These are phyloP conservation scores for Raphanus raphanistrum DNA, from an alignment of 345 rosid genomes.

Conservation along the genomic window DNA sequence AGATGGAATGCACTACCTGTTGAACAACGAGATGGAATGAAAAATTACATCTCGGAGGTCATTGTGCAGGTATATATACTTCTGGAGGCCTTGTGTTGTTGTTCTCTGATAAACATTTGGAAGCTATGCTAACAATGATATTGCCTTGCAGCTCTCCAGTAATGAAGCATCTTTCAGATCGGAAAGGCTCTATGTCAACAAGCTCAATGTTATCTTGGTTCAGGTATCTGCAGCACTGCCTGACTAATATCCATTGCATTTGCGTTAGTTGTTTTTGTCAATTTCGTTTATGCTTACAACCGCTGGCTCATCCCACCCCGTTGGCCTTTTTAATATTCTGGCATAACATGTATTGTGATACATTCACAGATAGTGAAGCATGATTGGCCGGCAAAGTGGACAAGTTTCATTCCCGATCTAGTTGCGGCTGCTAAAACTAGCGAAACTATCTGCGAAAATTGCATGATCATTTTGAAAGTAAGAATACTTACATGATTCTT, in stretches of 20 bases:
- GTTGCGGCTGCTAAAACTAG: conserved; percentile 99
- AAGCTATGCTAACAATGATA: neutral
- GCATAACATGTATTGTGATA: conserved; percentile 19
- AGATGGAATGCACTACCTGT: conserved; percentile 98
- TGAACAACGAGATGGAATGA: conserved; percentile 99
- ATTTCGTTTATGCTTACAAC: neutral
- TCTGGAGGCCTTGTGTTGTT: neutral
- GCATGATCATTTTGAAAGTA: conserved; percentile 96
- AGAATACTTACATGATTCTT: conserved; percentile 24
- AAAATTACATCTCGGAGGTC: conserved; percentile 97
- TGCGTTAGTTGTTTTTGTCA: neutral
- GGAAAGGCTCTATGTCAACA: conserved; percentile 93
- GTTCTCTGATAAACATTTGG: neutral
- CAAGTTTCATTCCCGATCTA: conserved; percentile 96
- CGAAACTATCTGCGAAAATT: conserved; percentile 98
- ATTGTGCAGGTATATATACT: conserved; percentile 76
- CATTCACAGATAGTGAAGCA: conserved; percentile 87
- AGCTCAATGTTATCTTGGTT: conserved; percentile 88
- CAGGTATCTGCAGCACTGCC: conserved; percentile 58
- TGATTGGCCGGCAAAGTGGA: conserved; percentile 99
- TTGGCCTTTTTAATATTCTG: neutral
- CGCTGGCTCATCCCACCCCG: neutral
- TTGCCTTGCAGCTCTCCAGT: conserved; percentile 71
- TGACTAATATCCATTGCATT: neutral
- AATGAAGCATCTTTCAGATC: conserved; percentile 76